These are phyloP conservation scores for Monosporozyma aerobia DNA, from an alignment of 805 yeast species.

Conservation along the genomic window DNA sequence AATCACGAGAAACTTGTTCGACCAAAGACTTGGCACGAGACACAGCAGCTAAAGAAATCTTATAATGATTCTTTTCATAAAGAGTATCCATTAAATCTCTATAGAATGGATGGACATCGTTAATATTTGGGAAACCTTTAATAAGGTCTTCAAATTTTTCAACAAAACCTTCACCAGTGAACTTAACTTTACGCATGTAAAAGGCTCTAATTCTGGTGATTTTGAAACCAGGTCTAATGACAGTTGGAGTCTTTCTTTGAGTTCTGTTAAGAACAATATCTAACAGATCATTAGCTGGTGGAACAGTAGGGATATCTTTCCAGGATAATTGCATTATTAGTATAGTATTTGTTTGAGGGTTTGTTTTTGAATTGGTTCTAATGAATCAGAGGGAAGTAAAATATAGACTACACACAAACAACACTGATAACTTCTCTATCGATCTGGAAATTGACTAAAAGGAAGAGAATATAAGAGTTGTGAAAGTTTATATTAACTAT, in stretches of 20 bases:
- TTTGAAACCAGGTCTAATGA: constrained; percentile 90
- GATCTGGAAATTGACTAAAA: background rate
- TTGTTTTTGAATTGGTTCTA: background rate
- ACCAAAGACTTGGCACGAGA: constrained; percentile 88
- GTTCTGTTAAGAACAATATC: constrained; percentile 96
- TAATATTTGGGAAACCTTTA: constrained; percentile 88
- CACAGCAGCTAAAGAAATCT: constrained; percentile 89
- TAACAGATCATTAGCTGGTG: constrained; percentile 83
- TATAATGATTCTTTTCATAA: constrained; percentile 96
- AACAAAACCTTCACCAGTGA: constrained; percentile 89
- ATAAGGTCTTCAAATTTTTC: constrained; percentile 85
- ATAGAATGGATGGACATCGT: constrained; percentile 97
- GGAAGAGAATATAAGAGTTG: background rate
- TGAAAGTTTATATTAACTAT: background rate
- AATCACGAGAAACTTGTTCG: constrained; percentile 95
- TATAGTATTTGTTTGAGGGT: background rate
- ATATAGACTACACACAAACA: background rate
- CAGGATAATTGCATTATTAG: constrained; percentile 85
- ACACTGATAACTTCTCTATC: background rate
- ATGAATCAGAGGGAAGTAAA: background rate
- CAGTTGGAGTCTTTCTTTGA: constrained; percentile 99
- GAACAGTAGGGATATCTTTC: constrained; percentile 97
- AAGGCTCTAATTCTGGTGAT: constrained; percentile 94
- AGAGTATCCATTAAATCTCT: constrained; percentile 96
- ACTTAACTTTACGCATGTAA: constrained; percentile 96